These are phyloP conservation scores for Oryza coarctata DNA, from an alignment of 176 grass and related monocot genomes.

Conservation along the genomic window DNA sequence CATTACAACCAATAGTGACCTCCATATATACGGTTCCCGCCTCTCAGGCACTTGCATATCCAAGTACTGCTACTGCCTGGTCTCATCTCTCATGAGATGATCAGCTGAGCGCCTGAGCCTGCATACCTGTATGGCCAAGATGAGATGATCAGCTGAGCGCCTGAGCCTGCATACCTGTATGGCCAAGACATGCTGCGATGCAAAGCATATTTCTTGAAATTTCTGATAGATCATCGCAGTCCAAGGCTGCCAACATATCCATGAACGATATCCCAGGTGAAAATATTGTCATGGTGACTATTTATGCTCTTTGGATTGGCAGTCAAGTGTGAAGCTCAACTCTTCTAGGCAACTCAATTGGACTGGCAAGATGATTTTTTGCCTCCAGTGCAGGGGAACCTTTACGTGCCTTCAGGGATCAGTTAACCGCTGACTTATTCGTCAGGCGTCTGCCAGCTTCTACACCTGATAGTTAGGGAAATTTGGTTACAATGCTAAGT, in stretches of 20 bases:
- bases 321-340: conserved; percentile 39
- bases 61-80: not conserved
- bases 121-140: not conserved
- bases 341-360: conserved; percentile 38
- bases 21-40: not conserved
- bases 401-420: conserved; percentile 20
- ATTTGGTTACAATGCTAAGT: not conserved
- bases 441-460: conserved; percentile 31
- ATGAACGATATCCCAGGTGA: not conserved
- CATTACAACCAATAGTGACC: not conserved
- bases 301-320: not conserved
- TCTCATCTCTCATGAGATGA: not conserved
- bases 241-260: not conserved
- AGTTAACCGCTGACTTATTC: conserved; percentile 23
- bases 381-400: conserved; percentile 7
- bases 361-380: conserved; percentile 30
- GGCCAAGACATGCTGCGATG: not conserved
- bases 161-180: not conserved
- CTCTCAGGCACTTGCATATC: conserved; percentile 5
- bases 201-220: not conserved
- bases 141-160: not conserved
- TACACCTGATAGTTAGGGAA: conserved; percentile 25
- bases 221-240: not conserved
- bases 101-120: not conserved
- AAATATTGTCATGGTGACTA: not conserved